Evolutionary conservation across 495 filamentous ascomycete genomes (phyloP).

Genomic region (Penicillium canariense): DNA sequence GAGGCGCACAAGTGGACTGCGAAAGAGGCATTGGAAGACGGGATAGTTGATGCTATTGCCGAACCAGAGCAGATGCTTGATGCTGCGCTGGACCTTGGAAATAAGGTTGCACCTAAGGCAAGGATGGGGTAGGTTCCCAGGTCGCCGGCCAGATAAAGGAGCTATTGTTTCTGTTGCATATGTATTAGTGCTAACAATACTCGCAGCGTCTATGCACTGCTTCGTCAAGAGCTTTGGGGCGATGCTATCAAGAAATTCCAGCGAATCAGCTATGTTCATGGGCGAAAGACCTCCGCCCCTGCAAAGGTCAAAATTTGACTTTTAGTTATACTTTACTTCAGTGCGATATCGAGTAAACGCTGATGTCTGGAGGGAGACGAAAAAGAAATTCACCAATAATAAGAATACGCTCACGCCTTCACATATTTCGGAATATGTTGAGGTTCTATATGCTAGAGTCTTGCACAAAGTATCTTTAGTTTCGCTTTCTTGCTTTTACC

Average conservation of each 20-base stretch:
- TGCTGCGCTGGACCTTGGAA: constrained; percentile 38
- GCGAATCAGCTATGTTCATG: constrained; percentile 51
- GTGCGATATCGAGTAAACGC: too few relatives aligned
- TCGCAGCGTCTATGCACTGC: constrained; percentile 40
- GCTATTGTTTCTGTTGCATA: background rate
- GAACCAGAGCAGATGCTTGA: constrained; percentile 47
- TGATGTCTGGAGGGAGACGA: too few relatives aligned
- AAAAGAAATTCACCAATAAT: too few relatives aligned
- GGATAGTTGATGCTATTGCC: constrained; percentile 48
- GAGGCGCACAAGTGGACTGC: constrained; percentile 53
- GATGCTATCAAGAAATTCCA: constrained; percentile 47
- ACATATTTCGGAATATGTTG: too few relatives aligned
- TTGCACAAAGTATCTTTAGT: constrained; percentile 10
- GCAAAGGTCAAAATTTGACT: constrained; percentile 35
- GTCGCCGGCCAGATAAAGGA: background rate
- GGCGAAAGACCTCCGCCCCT: constrained; percentile 27
- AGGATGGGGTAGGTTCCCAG: constrained; percentile 41
- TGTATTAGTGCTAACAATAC: background rate
- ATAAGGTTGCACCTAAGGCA: constrained; percentile 43
- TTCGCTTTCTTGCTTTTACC: constrained; percentile 13
- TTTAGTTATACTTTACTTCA: too few relatives aligned
- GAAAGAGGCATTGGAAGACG: constrained; percentile 45
- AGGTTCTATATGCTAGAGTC: too few relatives aligned
- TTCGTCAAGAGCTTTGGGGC: constrained; percentile 51
- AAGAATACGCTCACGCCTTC: too few relatives aligned